phyloP scores from a whole-genome alignment of 106 monocot genomes.

The Acorus calamus region DNA sequence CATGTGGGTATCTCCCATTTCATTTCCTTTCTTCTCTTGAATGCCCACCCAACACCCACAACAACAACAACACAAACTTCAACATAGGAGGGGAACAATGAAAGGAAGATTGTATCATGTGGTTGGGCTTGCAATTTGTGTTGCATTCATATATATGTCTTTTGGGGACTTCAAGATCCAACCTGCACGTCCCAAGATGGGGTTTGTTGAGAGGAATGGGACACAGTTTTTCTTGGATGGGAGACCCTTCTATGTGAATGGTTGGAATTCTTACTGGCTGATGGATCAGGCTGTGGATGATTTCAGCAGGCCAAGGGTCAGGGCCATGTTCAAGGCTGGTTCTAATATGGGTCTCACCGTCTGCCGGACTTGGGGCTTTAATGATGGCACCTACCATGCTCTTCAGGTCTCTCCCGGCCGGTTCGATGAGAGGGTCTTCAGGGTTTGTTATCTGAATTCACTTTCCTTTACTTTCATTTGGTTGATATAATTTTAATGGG shows the following conservation, averaged over 20 bases:
- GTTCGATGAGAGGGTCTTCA: constrained; percentile 78
- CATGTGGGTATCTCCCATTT: too few relatives aligned
- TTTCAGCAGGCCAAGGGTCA: constrained; percentile 45
- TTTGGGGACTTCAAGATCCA: constrained; percentile 27
- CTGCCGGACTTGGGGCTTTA: constrained; percentile 96
- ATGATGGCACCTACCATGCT: constrained; percentile 84
- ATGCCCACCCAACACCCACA: too few relatives aligned
- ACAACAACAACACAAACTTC: not conserved
- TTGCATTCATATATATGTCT: constrained; percentile 45
- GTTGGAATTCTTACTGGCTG: constrained; percentile 97
- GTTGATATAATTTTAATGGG: too few relatives aligned
- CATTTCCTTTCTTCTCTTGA: too few relatives aligned
- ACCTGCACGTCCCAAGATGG: constrained; percentile 21
- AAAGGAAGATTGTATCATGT: constrained; percentile 38
- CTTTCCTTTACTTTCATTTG: too few relatives aligned
- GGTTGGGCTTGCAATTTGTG: constrained; percentile 37
- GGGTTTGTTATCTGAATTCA: constrained; percentile 31
- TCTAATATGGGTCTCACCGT: constrained; percentile 80
- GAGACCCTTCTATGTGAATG: constrained; percentile 73
- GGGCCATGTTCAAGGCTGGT: constrained; percentile 35
- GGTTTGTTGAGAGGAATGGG: constrained; percentile 63
- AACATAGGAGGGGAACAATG: not conserved
- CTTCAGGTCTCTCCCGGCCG: constrained; percentile 78
- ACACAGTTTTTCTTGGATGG: constrained; percentile 59
- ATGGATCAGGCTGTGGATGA: constrained; percentile 82